These are phyloP conservation scores for Paramyrothecium roridum DNA, from an alignment of 2,329 filamentous ascomycete species.

Conservation along the genomic window DNA sequence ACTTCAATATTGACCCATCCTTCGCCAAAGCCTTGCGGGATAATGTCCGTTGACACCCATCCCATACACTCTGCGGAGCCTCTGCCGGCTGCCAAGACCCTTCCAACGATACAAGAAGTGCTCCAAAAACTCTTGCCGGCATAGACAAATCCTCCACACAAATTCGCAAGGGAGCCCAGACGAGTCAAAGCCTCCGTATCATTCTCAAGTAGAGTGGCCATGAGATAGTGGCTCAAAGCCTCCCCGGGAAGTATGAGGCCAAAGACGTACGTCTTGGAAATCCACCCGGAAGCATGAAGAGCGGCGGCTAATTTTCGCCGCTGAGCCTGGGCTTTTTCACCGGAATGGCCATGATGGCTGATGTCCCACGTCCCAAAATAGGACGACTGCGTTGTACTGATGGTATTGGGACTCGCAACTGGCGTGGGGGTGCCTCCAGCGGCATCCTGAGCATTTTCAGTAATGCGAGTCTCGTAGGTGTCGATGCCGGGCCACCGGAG, in stretches of 20 bases:
- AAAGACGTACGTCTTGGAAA: slow-evolving; percentile 66
- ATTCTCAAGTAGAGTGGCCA: slow-evolving; percentile 63
- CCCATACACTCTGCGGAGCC: slow-evolving; percentile 65
- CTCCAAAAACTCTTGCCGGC: slow-evolving; percentile 66
- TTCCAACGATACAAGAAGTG: slow-evolving; percentile 61
- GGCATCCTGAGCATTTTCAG: slow-evolving; percentile 42
- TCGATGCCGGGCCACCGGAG: slow-evolving; percentile 62
- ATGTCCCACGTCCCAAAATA: slow-evolving; percentile 44
- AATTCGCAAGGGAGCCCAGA: slow-evolving; percentile 58
- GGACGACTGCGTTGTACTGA: slow-evolving; percentile 35
- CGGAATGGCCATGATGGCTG: slow-evolving; percentile 19
- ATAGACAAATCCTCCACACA: slow-evolving; percentile 65
- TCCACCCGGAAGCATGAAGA: slow-evolving; percentile 59
- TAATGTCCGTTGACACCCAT: slow-evolving; percentile 61
- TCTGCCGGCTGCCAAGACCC: slow-evolving; percentile 60
- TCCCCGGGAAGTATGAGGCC: slow-evolving; percentile 65
- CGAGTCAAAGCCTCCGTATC: slow-evolving; percentile 56
- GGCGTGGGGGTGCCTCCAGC: slow-evolving; percentile 26
- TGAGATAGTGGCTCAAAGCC: slow-evolving; percentile 59
- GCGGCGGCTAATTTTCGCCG: slow-evolving; percentile 54
- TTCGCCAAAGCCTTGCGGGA: slow-evolving; percentile 47
- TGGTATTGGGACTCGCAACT: slow-evolving; percentile 28
- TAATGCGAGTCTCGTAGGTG: slow-evolving; percentile 43
- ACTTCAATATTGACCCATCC: slow-evolving; percentile 60
- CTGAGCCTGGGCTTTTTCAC: slow-evolving; percentile 34